These are phyloP conservation scores for Heliamphora exappendiculata DNA, from an alignment of 148 eudicot species.

Conservation along the genomic window DNA sequence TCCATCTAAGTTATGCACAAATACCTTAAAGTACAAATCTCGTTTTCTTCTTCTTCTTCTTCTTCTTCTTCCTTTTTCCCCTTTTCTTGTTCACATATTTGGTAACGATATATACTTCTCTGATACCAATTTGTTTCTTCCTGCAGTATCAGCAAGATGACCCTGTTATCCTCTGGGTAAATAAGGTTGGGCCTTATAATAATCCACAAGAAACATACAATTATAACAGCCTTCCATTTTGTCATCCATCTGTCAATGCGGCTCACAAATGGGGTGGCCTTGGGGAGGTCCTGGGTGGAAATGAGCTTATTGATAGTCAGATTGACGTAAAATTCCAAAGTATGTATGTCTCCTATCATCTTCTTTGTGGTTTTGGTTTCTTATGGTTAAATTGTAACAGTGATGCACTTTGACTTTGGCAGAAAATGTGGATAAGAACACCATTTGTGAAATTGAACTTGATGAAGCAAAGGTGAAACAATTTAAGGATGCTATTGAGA, in stretches of 20 bases:
- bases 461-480: constrained; percentile 69
- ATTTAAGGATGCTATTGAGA: constrained; percentile 86
- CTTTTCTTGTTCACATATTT: constrained; percentile 1
- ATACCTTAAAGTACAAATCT: neutral
- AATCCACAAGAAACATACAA: constrained; percentile 98
- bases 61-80: neutral
- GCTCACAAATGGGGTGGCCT: constrained; percentile 98
- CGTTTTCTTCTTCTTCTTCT: neutral
- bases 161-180: constrained; percentile 88
- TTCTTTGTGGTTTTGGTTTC: constrained; percentile 2
- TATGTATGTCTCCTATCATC: constrained; percentile 24
- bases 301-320: constrained; percentile 94
- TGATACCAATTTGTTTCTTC: constrained; percentile 11
- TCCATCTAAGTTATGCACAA: neutral
- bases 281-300: constrained; percentile 96
- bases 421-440: constrained; percentile 62
- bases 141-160: constrained; percentile 67
- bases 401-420: constrained; percentile 16
- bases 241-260: constrained; percentile 55
- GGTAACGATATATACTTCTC: neutral
- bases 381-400: neutral
- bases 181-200: constrained; percentile 93
- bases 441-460: constrained; percentile 70
- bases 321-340: constrained; percentile 72
- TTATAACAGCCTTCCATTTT: constrained; percentile 88